Conservation (phyloP, 225 moss, liverwort and hornwort species). For the Sphagnum tenellum region DNA sequence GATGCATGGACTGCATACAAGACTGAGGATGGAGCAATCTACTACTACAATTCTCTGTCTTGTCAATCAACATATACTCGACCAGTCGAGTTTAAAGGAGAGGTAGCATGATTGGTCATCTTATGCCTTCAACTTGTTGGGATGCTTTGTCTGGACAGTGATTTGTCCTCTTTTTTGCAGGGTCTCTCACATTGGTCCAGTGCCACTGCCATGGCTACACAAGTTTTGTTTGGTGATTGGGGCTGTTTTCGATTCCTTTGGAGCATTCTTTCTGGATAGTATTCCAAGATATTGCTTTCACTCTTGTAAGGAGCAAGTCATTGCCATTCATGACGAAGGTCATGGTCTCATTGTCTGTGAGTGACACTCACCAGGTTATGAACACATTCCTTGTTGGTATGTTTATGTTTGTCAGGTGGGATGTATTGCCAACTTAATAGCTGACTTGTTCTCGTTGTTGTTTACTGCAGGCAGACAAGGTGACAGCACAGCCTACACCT, state of each 20-base stretch:
- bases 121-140: conserved; percentile 17
- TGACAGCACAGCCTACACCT: too few species aligned
- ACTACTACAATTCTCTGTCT: conserved; percentile 73
- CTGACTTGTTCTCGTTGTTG: too few species aligned
- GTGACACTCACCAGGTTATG: too few species aligned
- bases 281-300: neutral
- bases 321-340: neutral
- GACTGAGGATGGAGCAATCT: conserved; percentile 72
- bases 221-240: neutral
- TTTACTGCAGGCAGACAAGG: too few species aligned
- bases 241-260: neutral
- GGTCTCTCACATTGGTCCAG: conserved; percentile 6
- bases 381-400: too few species aligned
- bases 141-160: conserved; percentile 29
- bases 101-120: conserved; percentile 51
- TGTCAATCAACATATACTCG: conserved; percentile 73
- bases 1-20: conserved; percentile 89
- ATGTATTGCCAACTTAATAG: too few species aligned
- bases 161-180: conserved; percentile 24
- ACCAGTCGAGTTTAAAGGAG: conserved; percentile 77
- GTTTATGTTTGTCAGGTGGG: too few species aligned
- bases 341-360: too few species aligned
- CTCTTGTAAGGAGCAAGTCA: neutral
- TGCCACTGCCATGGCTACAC: neutral
- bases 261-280: neutral